Conservation (phyloP, 2,329 filamentous ascomycete genomes). For the Aspergillus terreus region DNA sequence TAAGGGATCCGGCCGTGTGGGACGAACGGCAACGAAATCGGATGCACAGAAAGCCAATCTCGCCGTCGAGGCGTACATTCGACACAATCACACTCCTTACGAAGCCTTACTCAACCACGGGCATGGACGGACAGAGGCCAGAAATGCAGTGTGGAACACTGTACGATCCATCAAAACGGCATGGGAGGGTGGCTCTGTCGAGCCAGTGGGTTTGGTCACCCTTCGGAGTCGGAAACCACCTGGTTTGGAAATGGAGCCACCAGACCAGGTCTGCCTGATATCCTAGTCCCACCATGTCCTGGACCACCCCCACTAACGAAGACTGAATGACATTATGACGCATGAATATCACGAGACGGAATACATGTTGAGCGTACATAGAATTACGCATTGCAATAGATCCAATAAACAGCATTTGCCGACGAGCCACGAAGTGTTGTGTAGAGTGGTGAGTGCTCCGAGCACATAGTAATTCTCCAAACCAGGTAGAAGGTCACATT, state of each 20-base stretch:
- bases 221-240: constrained; percentile 8
- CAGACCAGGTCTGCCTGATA: background rate
- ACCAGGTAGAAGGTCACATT: no score
- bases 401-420: no score
- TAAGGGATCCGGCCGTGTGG: constrained; percentile 40
- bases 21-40: constrained; percentile 27
- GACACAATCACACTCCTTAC: constrained; percentile 41
- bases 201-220: constrained; percentile 7
- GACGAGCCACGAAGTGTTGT: no score
- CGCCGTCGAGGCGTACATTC: constrained; percentile 43
- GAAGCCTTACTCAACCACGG: constrained; percentile 31
- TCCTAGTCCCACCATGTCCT: background rate
- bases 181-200: constrained; percentile 25
- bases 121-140: constrained; percentile 23
- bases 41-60: constrained; percentile 35
- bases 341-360: no score
- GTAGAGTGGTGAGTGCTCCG: no score
- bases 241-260: background rate
- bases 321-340: no score
- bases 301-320: no score
- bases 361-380: no score
- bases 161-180: constrained; percentile 26
- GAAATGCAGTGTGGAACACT: constrained; percentile 27
- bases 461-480: no score
- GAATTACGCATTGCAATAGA: no score